Evolutionary conservation across 2,329 filamentous ascomycete genomes (phyloP).

Genomic region (Didymella keratinophila): DNA sequence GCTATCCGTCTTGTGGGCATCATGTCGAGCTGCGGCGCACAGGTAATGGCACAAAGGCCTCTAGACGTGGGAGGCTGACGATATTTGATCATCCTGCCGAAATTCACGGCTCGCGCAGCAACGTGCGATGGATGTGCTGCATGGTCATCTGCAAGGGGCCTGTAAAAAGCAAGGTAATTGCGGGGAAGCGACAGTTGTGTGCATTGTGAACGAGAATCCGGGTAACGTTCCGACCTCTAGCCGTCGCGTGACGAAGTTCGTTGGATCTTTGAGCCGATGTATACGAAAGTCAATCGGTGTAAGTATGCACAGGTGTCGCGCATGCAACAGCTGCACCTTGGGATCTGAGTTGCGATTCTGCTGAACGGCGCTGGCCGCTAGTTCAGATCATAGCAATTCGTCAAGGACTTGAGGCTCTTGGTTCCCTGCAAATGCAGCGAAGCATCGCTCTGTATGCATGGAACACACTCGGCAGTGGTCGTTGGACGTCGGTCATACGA

Average conservation of each 20-base stretch:
- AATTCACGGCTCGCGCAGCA: conserved; percentile 42
- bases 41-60: conserved; percentile 39
- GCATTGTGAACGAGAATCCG: conserved; percentile 35
- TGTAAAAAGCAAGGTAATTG: conserved; percentile 46
- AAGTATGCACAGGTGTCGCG: background rate
- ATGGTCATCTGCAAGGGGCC: conserved; percentile 52
- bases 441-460: conserved; percentile 6
- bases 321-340: background rate
- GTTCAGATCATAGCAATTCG: background rate
- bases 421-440: conserved; percentile 6
- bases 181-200: conserved; percentile 43
- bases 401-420: conserved; percentile 32
- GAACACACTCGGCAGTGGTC: conserved; percentile 5
- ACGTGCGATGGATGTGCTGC: conserved; percentile 40
- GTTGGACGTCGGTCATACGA: conserved; percentile 41
- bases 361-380: background rate
- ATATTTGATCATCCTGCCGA: conserved; percentile 30
- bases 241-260: conserved; percentile 36
- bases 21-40: conserved; percentile 43
- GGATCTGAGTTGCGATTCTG: background rate
- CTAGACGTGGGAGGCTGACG: conserved; percentile 41
- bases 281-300: conserved; percentile 29
- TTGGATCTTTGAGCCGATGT: conserved; percentile 16
- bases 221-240: conserved; percentile 17
- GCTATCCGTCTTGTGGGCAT: conserved; percentile 37